Conservation (phyloP, 176 grass and related monocot species). For the Oryza coarctata region DNA sequence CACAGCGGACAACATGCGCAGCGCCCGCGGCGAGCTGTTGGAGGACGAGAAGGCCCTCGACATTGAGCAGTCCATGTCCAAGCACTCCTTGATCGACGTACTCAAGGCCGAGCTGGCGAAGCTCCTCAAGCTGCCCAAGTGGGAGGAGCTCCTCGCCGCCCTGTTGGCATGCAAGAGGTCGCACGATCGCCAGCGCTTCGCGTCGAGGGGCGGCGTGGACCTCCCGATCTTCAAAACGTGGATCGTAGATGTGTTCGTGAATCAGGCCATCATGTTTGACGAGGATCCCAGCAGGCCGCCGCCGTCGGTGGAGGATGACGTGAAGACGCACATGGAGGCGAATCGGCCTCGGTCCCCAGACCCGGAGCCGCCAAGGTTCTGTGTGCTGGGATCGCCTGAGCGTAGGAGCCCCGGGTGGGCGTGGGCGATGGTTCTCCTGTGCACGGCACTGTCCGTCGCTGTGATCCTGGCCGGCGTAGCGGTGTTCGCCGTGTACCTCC, state of each 20-base stretch:
- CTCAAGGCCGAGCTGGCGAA: constrained; percentile 5
- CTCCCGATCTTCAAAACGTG: neutral
- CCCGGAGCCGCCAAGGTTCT: too few relatives aligned
- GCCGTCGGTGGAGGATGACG: neutral
- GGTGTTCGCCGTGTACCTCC: constrained; percentile 49
- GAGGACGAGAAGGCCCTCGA: neutral
- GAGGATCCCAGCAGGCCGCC: neutral
- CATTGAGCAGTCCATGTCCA: neutral
- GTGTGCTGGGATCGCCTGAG: too few relatives aligned
- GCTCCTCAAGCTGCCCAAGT: neutral
- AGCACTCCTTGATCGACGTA: neutral
- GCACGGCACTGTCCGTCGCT: constrained; percentile 29
- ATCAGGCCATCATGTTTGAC: neutral
- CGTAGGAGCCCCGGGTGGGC: constrained; percentile 3
- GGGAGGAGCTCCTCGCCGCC: neutral
- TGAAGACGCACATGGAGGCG: neutral
- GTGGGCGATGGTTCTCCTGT: constrained; percentile 36
- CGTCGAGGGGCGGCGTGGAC: neutral
- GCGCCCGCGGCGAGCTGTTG: constrained; percentile 14
- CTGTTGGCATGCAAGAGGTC: neutral
- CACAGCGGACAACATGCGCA: accelerated
- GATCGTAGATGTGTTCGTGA: neutral
- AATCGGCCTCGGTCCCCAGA: too few relatives aligned
- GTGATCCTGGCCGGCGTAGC: constrained; percentile 38
- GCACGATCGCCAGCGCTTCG: neutral